Evolutionary conservation across 202 grass and related monocot species (phyloP).

Genomic region (Musa balbisiana): DNA sequence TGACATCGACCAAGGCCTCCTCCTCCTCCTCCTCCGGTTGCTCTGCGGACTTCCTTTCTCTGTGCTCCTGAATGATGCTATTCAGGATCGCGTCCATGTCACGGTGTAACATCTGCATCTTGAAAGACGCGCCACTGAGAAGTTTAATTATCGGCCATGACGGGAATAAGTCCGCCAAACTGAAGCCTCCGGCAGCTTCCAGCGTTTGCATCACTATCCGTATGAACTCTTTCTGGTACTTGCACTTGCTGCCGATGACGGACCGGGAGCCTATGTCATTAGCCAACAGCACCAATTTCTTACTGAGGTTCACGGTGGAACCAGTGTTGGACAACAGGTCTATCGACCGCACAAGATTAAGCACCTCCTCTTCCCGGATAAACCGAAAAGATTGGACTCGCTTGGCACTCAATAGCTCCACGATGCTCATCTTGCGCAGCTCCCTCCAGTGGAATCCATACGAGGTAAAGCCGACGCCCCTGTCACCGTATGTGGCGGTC

Average conservation of each 20-base stretch:
- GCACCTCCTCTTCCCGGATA: slow-evolving; percentile 38
- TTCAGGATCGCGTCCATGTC: slow-evolving; percentile 25
- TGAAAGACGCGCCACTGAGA: slow-evolving; percentile 10
- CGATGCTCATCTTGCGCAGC: slow-evolving; percentile 31
- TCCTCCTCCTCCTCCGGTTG: background rate
- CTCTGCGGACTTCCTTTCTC: slow-evolving; percentile 11
- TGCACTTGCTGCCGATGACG: slow-evolving; percentile 45
- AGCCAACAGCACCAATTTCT: slow-evolving; percentile 15
- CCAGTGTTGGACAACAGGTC: background rate
- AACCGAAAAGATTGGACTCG: slow-evolving; percentile 39
- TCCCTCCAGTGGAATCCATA: slow-evolving; percentile 40
- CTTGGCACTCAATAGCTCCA: slow-evolving; percentile 45
- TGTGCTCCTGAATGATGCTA: slow-evolving; percentile 34
- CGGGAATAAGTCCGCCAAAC: slow-evolving; percentile 42
- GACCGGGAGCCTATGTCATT: slow-evolving; percentile 33
- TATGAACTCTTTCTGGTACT: slow-evolving; percentile 37
- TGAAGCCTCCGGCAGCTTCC: slow-evolving; percentile 26
- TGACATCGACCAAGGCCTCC: slow-evolving; percentile 25
- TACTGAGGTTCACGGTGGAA: slow-evolving; percentile 34
- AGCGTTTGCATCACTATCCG: background rate
- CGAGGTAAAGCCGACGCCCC: slow-evolving; percentile 22
- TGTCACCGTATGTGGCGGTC: slow-evolving; percentile 21
- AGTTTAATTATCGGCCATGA: slow-evolving; percentile 19
- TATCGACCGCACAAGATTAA: slow-evolving; percentile 23
- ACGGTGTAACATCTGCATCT: slow-evolving; percentile 12